Base-by-base conservation (phyloP, 352 stramenopile species). In the Plasmopara viticola region DNA sequence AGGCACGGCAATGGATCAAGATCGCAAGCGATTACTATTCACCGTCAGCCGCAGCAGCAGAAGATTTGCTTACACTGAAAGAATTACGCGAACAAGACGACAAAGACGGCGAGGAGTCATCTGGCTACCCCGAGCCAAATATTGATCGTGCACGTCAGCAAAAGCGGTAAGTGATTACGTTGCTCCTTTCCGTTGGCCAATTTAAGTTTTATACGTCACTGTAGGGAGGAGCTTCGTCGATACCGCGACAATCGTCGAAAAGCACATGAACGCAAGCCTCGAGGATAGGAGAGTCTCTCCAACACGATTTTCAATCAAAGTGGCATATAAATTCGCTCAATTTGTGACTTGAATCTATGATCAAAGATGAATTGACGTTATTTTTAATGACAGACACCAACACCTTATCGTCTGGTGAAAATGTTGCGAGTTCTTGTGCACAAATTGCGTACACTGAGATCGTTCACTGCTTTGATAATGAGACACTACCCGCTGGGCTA, bases 121-220 rank as follows among this genome's bases (percentile, higher is more conserved):
- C 30, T 0, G 64, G 77, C 38, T 71, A 73, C 47, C 77, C 77
- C 0, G 78, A 90, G 52, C 59, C 75, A 7, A 85, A 62, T 47
- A 79, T 92, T 44, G 81, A 94, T 58, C 71, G 77, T 44, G 58
- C 80, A 10, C 68, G 81, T 2, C 69, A 84, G 59, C 78, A 82
- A 10, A 91, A 91, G 65, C 57, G 71, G 63, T 84, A 58, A 33
- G 55, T 25, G 33, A 20, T 34, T 25, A 12, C 10, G 33, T 15
- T 29, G 12, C 12, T 39, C 25, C 14, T 18, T 39, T 9, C 2
- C 14, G 13, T n/a, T 25, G 44, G 9, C 8, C 48, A n/a, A 9
- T 37, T 2, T 38, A 38, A 39, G 5, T 12, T 1, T n/a, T 15
- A 29, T 34, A 28, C 9, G 33, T 12, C 43, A 30, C 51, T 40